Conservation (phyloP, 768 basidiomycete species). For the Lactarius hatsudake region DNA sequence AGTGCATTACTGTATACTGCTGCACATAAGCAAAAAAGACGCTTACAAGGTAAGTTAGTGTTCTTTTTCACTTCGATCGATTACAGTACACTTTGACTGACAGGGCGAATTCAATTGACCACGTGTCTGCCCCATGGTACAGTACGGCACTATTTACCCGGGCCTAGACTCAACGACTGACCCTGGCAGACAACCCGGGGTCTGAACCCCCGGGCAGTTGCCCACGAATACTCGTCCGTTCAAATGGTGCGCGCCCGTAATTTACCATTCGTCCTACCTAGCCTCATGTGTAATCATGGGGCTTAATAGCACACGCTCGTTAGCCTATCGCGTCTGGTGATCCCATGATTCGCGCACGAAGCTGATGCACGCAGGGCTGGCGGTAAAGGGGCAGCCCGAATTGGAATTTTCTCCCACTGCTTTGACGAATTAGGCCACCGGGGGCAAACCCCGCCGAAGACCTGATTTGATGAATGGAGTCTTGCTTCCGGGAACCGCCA, state of each 20-base stretch:
- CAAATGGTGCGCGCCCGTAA: neutral
- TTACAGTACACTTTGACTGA: neutral
- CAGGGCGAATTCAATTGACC: neutral
- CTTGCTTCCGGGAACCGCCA: neutral
- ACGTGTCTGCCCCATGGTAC: neutral
- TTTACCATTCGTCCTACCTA: neutral
- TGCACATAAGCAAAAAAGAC: neutral
- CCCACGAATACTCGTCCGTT: neutral
- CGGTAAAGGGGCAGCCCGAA: neutral
- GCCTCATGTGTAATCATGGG: neutral
- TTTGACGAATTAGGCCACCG: neutral
- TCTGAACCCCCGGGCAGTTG: neutral
- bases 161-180: neutral
- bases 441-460: neutral
- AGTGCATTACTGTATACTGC: neutral
- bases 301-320: neutral
- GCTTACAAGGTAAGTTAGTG: neutral
- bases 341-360: neutral
- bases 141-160: neutral
- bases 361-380: neutral
- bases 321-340: neutral
- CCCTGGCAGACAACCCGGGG: neutral
- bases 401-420: neutral
- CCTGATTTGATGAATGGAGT: neutral
- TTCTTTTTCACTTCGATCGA: neutral